These are phyloP conservation scores for Alternaria metachromatica DNA, from an alignment of 2,329 filamentous ascomycete species.

Conservation along the genomic window DNA sequence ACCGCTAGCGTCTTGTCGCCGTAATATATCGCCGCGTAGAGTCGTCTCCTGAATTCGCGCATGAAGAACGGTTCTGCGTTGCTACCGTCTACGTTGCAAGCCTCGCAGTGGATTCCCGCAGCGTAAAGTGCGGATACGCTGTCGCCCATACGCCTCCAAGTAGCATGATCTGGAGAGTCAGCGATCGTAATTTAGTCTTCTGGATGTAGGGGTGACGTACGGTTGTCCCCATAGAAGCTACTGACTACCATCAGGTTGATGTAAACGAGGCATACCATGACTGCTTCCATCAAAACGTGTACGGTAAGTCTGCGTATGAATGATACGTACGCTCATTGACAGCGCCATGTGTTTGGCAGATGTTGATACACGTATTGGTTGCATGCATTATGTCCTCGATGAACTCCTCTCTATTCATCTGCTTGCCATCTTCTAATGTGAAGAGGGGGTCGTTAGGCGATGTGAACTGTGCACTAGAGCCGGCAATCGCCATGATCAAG, in stretches of 20 bases:
- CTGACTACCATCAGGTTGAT: slow-evolving; percentile 39
- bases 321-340: slow-evolving; percentile 37
- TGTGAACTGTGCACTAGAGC: slow-evolving; percentile 40
- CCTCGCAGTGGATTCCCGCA: slow-evolving; percentile 45
- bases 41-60: slow-evolving; percentile 37
- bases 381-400: slow-evolving; percentile 46
- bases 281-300: neutral
- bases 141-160: slow-evolving; percentile 44
- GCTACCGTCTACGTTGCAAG: slow-evolving; percentile 25
- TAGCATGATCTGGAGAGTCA: slow-evolving; percentile 41
- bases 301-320: neutral
- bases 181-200: neutral
- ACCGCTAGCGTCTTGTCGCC: slow-evolving; percentile 44
- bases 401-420: slow-evolving; percentile 38
- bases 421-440: slow-evolving; percentile 38
- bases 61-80: slow-evolving; percentile 39
- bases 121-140: slow-evolving; percentile 38
- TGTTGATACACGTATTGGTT: slow-evolving; percentile 45
- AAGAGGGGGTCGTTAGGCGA: slow-evolving; percentile 41
- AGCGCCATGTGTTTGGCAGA: slow-evolving; percentile 44
- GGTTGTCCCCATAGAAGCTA: slow-evolving; percentile 46
- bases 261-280: slow-evolving; percentile 46
- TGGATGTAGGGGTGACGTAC: slow-evolving; percentile 20
- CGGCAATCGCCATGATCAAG: slow-evolving; percentile 36
- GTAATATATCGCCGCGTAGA: slow-evolving; percentile 39